Percentiles rank a stretch among this genome's conserved stretches.
Evolutionary conservation across 495 filamentous ascomycete species (phyloP).

Genomic region (Aspergillus saccharolyticus): DNA sequence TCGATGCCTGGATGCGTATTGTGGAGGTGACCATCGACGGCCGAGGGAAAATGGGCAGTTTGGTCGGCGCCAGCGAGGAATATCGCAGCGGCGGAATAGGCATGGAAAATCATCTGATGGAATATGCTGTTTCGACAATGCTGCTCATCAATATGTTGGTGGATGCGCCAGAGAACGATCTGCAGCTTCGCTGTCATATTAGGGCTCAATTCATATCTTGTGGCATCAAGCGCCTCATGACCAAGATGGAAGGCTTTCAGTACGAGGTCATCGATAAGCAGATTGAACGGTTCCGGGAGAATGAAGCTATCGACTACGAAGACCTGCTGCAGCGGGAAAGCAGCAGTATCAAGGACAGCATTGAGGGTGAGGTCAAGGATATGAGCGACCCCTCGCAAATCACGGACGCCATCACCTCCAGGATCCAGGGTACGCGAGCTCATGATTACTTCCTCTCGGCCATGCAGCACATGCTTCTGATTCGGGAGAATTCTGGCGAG

Average conservation of each 20-base stretch:
- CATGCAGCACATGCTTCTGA: constrained; percentile 90
- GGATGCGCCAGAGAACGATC: constrained; percentile 80
- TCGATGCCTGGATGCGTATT: constrained; percentile 98
- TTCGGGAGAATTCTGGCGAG: constrained; percentile 88
- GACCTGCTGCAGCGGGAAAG: constrained; percentile 90
- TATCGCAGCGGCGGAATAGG: constrained; percentile 95
- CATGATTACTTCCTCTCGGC: constrained; percentile 96
- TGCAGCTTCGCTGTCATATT: constrained; percentile 90
- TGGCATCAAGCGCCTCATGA: constrained; percentile 88
- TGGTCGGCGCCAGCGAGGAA: constrained; percentile 95
- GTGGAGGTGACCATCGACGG: constrained; percentile 97
- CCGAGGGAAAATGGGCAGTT: constrained; percentile 94
- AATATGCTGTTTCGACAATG: constrained; percentile 93
- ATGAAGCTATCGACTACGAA: constrained; percentile 97
- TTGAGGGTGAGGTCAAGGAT: constrained; percentile 90
- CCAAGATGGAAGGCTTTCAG: constrained; percentile 97
- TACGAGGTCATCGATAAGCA: constrained; percentile 99
- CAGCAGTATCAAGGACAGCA: constrained; percentile 80
- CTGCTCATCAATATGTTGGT: constrained; percentile 96
- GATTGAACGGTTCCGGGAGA: constrained; percentile 85
- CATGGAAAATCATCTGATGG: constrained; percentile 98
- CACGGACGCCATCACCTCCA: constrained; percentile 86
- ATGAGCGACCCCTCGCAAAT: constrained; percentile 91
- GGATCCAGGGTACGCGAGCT: constrained; percentile 73
- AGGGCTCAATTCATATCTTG: constrained; percentile 94